These are phyloP conservation scores for Pseudogymnoascus sp. DNA, from an alignment of 2,329 filamentous ascomycete genomes.

Conservation along the genomic window DNA sequence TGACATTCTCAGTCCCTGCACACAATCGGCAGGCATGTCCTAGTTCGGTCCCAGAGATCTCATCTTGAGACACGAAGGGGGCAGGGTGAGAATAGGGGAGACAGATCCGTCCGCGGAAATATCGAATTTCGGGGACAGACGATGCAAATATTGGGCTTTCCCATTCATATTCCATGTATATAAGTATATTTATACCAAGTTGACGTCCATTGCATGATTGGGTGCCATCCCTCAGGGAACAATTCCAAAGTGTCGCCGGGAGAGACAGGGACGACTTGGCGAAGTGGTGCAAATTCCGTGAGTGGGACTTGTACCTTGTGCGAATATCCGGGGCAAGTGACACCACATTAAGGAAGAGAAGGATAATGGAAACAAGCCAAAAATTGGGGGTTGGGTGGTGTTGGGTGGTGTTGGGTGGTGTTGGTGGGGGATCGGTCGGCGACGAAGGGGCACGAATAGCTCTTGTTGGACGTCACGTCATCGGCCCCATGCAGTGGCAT, in stretches of 20 bases:
- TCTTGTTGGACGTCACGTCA: conserved; percentile 1
- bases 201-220: background rate
- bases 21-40: background rate
- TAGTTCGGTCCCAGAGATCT: background rate
- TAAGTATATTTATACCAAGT: background rate
- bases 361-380: conserved; percentile 2
- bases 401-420: background rate
- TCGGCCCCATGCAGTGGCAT: conserved; percentile 1
- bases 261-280: conserved; percentile 1
- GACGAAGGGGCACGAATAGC: background rate
- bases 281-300: background rate
- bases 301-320: background rate
- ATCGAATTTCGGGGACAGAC: background rate
- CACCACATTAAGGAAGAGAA: conserved; percentile 4
- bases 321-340: conserved; percentile 3
- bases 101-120: background rate
- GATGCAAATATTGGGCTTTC: background rate
- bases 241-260: background rate
- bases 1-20: background rate
- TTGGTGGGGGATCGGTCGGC: background rate
- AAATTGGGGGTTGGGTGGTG: background rate
- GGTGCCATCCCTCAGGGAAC: background rate
- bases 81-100: background rate
- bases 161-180: background rate
- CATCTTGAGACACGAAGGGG: background rate